A percentile compares a stretch with the other conserved stretches of the same genome.
Conservation (phyloP, 345 rosid species). For the Orychophragmus violaceus region DNA sequence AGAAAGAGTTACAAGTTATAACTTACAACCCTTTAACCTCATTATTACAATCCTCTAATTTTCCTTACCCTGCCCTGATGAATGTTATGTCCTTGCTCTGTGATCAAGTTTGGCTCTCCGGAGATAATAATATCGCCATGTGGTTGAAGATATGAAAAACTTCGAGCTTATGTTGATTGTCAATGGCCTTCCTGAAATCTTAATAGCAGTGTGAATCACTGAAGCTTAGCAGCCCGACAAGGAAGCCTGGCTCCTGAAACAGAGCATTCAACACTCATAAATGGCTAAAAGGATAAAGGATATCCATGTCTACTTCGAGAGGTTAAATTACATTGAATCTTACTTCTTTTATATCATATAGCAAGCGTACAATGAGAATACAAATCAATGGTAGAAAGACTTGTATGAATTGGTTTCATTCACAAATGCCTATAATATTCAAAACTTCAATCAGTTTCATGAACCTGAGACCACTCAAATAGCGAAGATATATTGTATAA, state of each 20-base stretch:
- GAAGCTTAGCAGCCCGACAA: background rate
- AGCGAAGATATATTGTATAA: no score
- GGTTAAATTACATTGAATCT: no score
- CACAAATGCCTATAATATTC: background rate
- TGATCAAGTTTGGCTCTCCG: slow-evolving; percentile 46
- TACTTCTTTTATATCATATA: no score
- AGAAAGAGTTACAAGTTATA: background rate
- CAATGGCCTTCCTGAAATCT: background rate
- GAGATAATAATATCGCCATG: slow-evolving; percentile 24
- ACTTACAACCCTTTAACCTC: background rate
- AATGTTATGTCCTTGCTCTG: slow-evolving; percentile 37
- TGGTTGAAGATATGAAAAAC: no score
- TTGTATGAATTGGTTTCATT: no score
- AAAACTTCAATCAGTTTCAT: background rate
- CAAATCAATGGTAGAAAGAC: no score
- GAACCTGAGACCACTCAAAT: no score
- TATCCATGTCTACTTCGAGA: no score
- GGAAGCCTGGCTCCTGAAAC: background rate
- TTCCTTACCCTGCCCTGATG: slow-evolving; percentile 38
- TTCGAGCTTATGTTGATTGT: background rate
- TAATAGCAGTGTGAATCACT: background rate
- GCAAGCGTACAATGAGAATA: no score
- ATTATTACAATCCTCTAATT: background rate
- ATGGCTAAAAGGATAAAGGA: background rate
- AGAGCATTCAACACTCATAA: background rate